Percentiles rank a stretch among this genome's conserved stretches.
phyloP scores from a whole-genome alignment of 345 rosid genomes.

The Triadica sebifera region DNA sequence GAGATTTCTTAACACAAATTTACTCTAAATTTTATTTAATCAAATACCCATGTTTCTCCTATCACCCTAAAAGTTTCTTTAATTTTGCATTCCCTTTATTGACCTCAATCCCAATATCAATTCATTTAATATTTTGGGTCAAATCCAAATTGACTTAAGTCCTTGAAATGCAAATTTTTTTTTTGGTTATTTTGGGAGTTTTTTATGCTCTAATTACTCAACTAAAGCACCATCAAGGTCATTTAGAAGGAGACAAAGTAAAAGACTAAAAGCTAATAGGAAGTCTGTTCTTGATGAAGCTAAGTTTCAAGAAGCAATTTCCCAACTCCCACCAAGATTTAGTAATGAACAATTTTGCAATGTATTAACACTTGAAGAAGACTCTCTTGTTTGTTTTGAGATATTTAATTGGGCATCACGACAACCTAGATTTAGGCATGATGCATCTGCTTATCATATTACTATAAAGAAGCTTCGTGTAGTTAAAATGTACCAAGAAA shows the following conservation, averaged over 20 bases:
- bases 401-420: constrained; percentile 81
- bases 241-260: constrained; percentile 55
- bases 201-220: constrained; percentile 40
- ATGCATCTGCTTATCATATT: constrained; percentile 54
- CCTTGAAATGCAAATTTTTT: background rate
- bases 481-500: constrained; percentile 75
- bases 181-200: background rate
- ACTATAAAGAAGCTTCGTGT: constrained; percentile 78
- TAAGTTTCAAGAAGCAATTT: constrained; percentile 45
- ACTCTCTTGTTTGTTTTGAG: constrained; percentile 71
- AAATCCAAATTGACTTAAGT: background rate
- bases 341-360: constrained; percentile 61
- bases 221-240: constrained; percentile 52
- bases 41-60: background rate
- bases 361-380: constrained; percentile 53
- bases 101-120: background rate
- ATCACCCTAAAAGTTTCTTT: constrained; percentile 5
- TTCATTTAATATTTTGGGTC: constrained; percentile 5
- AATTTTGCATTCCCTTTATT: background rate
- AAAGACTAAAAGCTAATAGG: constrained; percentile 43
- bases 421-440: constrained; percentile 73
- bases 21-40: background rate
- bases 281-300: constrained; percentile 58
- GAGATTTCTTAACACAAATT: constrained; percentile 8
- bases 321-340: constrained; percentile 68